A percentile compares a stretch with the other conserved stretches of the same genome.
Conservation (phyloP, 208 protist genomes). For the Acanthamoeba polyphaga region DNA sequence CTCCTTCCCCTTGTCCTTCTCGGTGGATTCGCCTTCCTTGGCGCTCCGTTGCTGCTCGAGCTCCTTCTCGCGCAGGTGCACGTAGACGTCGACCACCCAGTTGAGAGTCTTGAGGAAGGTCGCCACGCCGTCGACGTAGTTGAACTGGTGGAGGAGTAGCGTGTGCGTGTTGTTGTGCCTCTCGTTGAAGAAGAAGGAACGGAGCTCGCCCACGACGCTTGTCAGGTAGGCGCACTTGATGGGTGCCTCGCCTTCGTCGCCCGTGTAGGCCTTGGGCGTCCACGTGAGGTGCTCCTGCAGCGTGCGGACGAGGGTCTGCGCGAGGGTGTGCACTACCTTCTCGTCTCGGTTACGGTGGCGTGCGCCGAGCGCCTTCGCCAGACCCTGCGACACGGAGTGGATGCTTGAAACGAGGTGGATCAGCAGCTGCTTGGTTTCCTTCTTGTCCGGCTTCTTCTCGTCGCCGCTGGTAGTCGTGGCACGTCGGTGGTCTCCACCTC, state of each 20-base stretch:
- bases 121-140: conserved; percentile 49
- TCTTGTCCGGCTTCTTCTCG: conserved; percentile 45
- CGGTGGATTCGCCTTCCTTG: background rate
- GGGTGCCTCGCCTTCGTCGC: background rate
- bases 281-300: conserved; percentile 60
- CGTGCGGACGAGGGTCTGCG: conserved; percentile 19
- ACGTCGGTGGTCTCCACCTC: background rate
- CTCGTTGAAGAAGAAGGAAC: conserved; percentile 74
- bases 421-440: conserved; percentile 56
- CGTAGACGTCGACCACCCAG: conserved; percentile 37
- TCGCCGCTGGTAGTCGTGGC: background rate
- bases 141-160: conserved; percentile 71
- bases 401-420: conserved; percentile 75
- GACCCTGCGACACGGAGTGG: conserved; percentile 60
- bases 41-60: background rate
- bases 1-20: conserved; percentile 71
- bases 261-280: conserved; percentile 28
- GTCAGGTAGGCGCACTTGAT: conserved; percentile 56
- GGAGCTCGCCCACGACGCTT: conserved; percentile 71
- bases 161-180: conserved; percentile 53
- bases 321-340: conserved; percentile 34
- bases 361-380: conserved; percentile 55
- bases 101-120: conserved; percentile 42
- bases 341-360: conserved; percentile 8
- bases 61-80: conserved; percentile 39